Percentiles rank a stretch among this genome's conserved stretches.
Conservation (phyloP, 257 asterid species). For the Solanum phureja region DNA sequence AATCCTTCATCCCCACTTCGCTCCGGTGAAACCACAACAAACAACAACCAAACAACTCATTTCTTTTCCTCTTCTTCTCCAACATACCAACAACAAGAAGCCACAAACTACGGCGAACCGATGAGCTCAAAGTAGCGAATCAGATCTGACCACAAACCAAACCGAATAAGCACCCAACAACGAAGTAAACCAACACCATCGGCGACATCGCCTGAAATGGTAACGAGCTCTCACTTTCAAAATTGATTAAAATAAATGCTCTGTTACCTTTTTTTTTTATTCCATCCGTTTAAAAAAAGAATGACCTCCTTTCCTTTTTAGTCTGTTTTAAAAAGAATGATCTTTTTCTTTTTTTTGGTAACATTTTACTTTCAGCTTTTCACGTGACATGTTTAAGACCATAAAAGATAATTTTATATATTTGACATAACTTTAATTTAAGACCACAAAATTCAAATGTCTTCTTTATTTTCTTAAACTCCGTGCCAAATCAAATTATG, state of each 20-base stretch:
- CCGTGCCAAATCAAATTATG: too few relatives aligned
- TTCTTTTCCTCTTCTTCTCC: background rate
- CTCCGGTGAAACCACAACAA: background rate
- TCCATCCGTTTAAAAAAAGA: too few relatives aligned
- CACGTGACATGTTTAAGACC: too few relatives aligned
- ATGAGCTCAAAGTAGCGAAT: background rate
- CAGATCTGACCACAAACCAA: background rate
- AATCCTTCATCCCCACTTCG: background rate
- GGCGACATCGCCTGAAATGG: background rate
- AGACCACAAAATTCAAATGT: too few relatives aligned
- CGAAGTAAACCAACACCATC: background rate
- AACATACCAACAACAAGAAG: background rate
- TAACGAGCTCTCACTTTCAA: background rate
- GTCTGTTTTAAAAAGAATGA: too few relatives aligned
- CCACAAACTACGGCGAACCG: background rate
- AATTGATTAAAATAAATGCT: background rate
- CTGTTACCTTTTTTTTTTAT: too few relatives aligned
- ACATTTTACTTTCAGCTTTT: too few relatives aligned
- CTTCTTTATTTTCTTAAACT: too few relatives aligned
- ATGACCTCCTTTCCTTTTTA: too few relatives aligned
- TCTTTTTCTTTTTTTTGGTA: too few relatives aligned
- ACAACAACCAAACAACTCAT: background rate
- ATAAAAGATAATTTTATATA: too few relatives aligned
- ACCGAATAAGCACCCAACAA: background rate
- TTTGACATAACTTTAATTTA: too few relatives aligned